Percentiles rank a stretch among this genome's conserved stretches.
Conservation (phyloP, 73 alveolate species). For the Durusdinium trenchii region DNA sequence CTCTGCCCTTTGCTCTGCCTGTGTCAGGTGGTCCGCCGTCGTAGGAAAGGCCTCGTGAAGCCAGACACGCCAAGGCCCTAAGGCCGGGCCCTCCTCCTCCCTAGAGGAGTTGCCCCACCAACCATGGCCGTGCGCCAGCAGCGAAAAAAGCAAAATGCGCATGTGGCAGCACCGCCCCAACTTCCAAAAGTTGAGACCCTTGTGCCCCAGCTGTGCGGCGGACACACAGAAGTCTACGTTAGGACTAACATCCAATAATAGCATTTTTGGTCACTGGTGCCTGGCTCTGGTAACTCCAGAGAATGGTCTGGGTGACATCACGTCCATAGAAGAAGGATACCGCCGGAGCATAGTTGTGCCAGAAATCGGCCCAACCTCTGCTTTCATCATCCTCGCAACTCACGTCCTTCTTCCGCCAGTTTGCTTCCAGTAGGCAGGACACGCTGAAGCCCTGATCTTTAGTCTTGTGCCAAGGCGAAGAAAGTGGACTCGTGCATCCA, state of each 20-base stretch:
- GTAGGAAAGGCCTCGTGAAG: neutral
- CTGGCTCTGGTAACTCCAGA: no score
- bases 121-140: neutral
- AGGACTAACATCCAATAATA: neutral
- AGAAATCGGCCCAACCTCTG: constrained; percentile 19
- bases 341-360: constrained; percentile 29
- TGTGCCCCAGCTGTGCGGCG: neutral
- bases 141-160: neutral
- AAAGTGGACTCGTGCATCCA: constrained; percentile 47
- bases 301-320: no score
- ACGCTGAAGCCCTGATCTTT: constrained; percentile 44
- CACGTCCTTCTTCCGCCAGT: neutral
- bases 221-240: neutral
- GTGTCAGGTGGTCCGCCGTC: neutral
- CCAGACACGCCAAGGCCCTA: neutral
- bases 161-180: neutral
- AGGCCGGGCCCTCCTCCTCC: neutral
- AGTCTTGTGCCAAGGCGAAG: constrained; percentile 70
- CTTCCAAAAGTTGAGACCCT: neutral
- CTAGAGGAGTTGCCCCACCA: neutral
- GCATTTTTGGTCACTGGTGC: no score
- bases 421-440: constrained; percentile 15
- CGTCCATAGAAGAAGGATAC: no score
- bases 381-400: constrained; percentile 12
- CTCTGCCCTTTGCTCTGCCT: neutral